Percentiles rank a stretch among this genome's conserved stretches.
Evolutionary conservation across 257 asterid species (phyloP).

Genomic region (Linaria vulgaris): DNA sequence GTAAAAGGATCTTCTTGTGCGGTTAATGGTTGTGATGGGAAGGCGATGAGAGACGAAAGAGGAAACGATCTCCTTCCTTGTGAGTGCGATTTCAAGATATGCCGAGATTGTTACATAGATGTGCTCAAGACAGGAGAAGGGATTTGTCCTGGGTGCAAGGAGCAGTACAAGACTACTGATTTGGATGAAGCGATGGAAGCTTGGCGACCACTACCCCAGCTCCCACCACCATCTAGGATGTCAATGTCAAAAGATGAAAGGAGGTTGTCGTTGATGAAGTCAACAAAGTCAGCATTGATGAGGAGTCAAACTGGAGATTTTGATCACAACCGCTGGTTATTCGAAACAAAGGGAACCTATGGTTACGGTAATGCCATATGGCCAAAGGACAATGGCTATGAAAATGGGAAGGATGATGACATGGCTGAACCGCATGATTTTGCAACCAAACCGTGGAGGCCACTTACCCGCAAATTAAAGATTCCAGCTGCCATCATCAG

Average conservation of each 20-base stretch:
- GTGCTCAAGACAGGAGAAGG: conserved; percentile 64
- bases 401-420: conserved; percentile 43
- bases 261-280: conserved; percentile 67
- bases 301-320: conserved; percentile 81
- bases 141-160: conserved; percentile 75
- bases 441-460: conserved; percentile 73
- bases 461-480: conserved; percentile 71
- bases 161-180: conserved; percentile 57
- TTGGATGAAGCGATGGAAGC: conserved; percentile 49
- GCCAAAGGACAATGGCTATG: conserved; percentile 68
- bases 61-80: conserved; percentile 67
- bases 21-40: conserved; percentile 60
- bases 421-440: conserved; percentile 47
- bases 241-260: conserved; percentile 66
- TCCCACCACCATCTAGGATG: conserved; percentile 57
- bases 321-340: conserved; percentile 78
- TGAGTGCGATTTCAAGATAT: conserved; percentile 77
- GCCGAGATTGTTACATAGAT: conserved; percentile 67
- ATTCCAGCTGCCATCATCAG: conserved; percentile 76
- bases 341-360: conserved; percentile 74
- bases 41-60: conserved; percentile 67
- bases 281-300: conserved; percentile 55
- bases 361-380: conserved; percentile 87
- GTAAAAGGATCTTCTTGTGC: conserved; percentile 68
- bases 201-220: conserved; percentile 46